Percentiles rank a stretch among this genome's conserved stretches.
Conservation (phyloP, 495 filamentous ascomycete species). For the Xylaria acuta region DNA sequence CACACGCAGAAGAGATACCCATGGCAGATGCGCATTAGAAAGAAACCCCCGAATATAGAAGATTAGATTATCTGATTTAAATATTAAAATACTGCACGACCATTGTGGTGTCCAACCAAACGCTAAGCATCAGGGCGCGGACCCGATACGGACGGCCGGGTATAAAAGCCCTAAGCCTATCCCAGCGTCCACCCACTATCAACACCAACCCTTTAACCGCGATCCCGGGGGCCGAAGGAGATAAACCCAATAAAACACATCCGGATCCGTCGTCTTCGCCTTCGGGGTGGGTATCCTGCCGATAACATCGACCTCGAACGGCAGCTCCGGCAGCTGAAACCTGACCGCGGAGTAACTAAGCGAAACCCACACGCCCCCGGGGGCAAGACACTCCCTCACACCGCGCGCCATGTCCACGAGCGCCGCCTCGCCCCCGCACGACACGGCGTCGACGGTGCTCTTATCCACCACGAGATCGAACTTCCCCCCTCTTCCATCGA, state of each 20-base stretch:
- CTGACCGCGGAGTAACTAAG: slow-evolving; percentile 48
- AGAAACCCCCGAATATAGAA: too few relatives aligned
- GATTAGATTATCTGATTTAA: too few relatives aligned
- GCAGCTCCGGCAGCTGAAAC: slow-evolving; percentile 35
- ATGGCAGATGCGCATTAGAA: too few relatives aligned
- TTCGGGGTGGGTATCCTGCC: slow-evolving; percentile 44
- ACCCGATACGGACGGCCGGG: too few relatives aligned
- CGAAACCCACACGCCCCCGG: slow-evolving; percentile 47
- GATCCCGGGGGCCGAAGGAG: slow-evolving; percentile 41
- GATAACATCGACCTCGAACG: slow-evolving; percentile 45
- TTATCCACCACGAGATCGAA: slow-evolving; percentile 50
- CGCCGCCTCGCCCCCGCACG: slow-evolving; percentile 42
- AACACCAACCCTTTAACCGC: background rate
- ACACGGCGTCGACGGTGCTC: slow-evolving; percentile 49
- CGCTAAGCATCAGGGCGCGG: too few relatives aligned
- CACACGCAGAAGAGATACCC: too few relatives aligned
- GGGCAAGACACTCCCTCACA: slow-evolving; percentile 35
- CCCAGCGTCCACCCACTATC: background rate
- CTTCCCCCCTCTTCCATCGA: too few relatives aligned
- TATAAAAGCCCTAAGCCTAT: too few relatives aligned
- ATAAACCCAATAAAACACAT: slow-evolving; percentile 47
- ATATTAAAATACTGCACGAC: too few relatives aligned
- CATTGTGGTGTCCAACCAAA: too few relatives aligned
- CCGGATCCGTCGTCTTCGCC: slow-evolving; percentile 42
- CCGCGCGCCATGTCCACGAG: slow-evolving; percentile 39